These are phyloP conservation scores for Neckera pumila DNA, from an alignment of 225 moss, liverwort and hornwort species.

Conservation along the genomic window DNA sequence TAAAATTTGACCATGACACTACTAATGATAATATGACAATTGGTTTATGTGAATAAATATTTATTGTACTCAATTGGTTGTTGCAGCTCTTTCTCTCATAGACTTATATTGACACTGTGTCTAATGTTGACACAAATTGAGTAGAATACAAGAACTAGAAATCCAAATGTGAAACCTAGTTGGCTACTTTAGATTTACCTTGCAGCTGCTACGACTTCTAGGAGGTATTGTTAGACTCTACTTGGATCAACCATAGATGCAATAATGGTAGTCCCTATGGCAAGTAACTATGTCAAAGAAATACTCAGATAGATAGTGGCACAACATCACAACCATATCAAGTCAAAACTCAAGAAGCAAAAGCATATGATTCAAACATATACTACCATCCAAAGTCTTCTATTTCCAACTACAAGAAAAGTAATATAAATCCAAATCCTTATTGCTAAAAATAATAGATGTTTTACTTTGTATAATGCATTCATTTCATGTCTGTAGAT, in stretches of 20 bases:
- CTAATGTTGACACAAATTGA: not conserved
- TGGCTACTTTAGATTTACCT: not conserved
- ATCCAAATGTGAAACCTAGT: not conserved
- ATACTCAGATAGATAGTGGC: too few species aligned
- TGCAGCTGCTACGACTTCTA: rapidly evolving
- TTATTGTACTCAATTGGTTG: not conserved
- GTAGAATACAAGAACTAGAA: not conserved
- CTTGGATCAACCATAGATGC: not conserved
- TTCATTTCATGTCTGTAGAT: not conserved
- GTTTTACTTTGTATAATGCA: too few species aligned
- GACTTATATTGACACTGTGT: not conserved
- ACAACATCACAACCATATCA: not conserved
- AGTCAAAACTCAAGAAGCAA: not conserved
- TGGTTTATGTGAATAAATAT: not conserved
- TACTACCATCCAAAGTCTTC: not conserved
- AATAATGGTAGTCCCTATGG: not conserved
- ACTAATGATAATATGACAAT: not conserved
- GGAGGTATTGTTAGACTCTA: not conserved
- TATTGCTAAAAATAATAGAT: not conserved
- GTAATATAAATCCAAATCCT: not conserved
- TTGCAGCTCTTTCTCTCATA: not conserved
- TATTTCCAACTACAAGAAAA: too few species aligned
- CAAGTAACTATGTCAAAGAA: not conserved
- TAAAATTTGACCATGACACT: not conserved
- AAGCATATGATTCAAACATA: not conserved